Conservation (phyloP, 2,329 filamentous ascomycete genomes). For the Cordyceps fumosorosea region DNA sequence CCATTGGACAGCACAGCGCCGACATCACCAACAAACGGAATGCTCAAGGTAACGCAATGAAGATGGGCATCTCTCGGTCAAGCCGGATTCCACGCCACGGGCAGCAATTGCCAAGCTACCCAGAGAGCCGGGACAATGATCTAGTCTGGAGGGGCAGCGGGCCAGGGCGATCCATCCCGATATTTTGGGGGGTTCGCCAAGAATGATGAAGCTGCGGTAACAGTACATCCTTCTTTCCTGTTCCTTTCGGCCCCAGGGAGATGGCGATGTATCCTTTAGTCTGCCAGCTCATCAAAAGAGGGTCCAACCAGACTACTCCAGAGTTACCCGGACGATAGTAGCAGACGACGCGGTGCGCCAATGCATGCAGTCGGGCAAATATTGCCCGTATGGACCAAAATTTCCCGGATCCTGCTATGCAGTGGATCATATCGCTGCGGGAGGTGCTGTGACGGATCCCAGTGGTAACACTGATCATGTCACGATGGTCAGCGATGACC, state of each 20-base stretch:
- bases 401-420: background rate
- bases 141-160: background rate
- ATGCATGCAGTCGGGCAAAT: background rate
- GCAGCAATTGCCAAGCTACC: background rate
- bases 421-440: background rate
- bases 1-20: background rate
- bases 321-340: background rate
- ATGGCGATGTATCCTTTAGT: background rate
- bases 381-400: background rate
- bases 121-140: background rate
- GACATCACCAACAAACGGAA: background rate
- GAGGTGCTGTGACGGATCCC: background rate
- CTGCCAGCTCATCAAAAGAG: conserved; percentile 9
- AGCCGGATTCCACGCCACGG: background rate
- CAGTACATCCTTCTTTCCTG: background rate
- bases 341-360: background rate
- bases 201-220: background rate
- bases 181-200: background rate
- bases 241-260: background rate
- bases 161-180: background rate
- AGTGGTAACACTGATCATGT: background rate
- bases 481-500: background rate
- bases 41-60: background rate
- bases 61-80: background rate
- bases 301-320: background rate